Evolutionary conservation across 139 green algal species (phyloP).

Genomic region (Tetraselmis chui): DNA sequence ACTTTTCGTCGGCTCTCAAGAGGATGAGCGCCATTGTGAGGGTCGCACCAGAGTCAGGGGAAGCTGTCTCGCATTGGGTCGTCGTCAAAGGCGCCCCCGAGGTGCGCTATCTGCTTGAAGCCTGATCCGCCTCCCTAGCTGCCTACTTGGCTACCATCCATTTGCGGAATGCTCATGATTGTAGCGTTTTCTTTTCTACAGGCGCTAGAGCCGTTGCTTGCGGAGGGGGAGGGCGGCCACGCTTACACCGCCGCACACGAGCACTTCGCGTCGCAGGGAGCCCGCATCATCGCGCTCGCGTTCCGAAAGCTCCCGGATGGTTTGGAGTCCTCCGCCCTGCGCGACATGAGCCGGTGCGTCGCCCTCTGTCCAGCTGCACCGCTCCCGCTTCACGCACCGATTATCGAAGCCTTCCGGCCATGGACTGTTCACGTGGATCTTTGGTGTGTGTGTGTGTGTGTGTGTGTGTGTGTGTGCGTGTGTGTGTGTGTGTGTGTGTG

Average conservation of each 20-base stretch:
- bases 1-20: conserved; percentile 87
- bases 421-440: too few relatives aligned
- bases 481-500: too few relatives aligned
- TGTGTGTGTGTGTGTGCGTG: too few relatives aligned
- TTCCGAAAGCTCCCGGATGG: conserved; percentile 46
- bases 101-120: conserved; percentile 25
- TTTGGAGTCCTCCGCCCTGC: conserved; percentile 35
- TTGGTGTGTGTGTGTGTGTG: too few relatives aligned
- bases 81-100: conserved; percentile 88
- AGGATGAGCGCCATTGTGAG: conserved; percentile 78
- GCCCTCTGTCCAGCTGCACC: too few relatives aligned
- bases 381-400: too few relatives aligned
- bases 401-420: too few relatives aligned
- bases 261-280: conserved; percentile 75
- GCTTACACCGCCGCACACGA: conserved; percentile 79
- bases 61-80: conserved; percentile 23
- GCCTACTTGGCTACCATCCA: not conserved
- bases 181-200: conserved; percentile 9
- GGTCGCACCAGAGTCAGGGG: conserved; percentile 20
- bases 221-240: conserved; percentile 19
- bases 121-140: too few relatives aligned
- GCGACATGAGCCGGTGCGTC: conserved; percentile 29
- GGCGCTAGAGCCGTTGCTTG: not conserved
- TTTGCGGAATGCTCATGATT: too few relatives aligned
- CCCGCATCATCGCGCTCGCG: conserved; percentile 86